These are phyloP conservation scores for Gynandropsis gynandra DNA, from an alignment of 345 rosid genomes.

Conservation along the genomic window DNA sequence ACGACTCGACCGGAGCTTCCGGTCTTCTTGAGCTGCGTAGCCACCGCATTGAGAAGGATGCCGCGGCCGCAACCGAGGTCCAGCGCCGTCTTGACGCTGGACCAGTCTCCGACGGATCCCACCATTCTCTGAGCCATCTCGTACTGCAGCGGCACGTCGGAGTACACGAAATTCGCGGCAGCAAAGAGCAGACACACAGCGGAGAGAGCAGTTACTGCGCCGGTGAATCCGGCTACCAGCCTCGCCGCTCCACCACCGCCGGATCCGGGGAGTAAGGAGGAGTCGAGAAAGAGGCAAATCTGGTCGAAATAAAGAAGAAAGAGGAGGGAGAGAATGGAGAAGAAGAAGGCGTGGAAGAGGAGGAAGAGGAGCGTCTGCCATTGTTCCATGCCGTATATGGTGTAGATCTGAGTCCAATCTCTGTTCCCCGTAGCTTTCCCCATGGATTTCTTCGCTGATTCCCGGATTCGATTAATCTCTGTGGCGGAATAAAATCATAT, in stretches of 20 bases:
- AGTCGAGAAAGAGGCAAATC: slow-evolving; percentile 47
- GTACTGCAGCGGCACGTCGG: slow-evolving; percentile 65
- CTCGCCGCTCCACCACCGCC: slow-evolving; percentile 45
- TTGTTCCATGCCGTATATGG: slow-evolving; percentile 86
- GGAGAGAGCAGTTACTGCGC: slow-evolving; percentile 69
- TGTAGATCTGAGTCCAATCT: slow-evolving; percentile 97
- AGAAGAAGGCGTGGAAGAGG: slow-evolving; percentile 59
- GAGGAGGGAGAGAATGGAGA: slow-evolving; percentile 55
- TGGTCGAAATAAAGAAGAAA: slow-evolving; percentile 75
- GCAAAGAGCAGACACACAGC: slow-evolving; percentile 77
- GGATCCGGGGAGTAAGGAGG: slow-evolving; percentile 29
- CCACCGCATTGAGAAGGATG: slow-evolving; percentile 81
- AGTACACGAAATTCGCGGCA: slow-evolving; percentile 81
- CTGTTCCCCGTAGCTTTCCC: slow-evolving; percentile 34
- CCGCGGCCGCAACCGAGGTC: slow-evolving; percentile 96
- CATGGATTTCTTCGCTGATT: slow-evolving; percentile 16
- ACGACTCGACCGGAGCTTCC: slow-evolving; percentile 97
- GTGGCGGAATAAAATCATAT: background rate
- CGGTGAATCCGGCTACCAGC: slow-evolving; percentile 72
- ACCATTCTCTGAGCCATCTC: slow-evolving; percentile 96
- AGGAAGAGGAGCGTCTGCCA: slow-evolving; percentile 86
- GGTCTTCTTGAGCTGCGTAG: slow-evolving; percentile 87
- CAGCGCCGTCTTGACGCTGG: slow-evolving; percentile 73
- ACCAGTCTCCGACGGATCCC: slow-evolving; percentile 79
- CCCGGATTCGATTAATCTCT: background rate